Evolutionary conservation across 163 green algal species (phyloP), one percentile per base, ranked within the genome.

Genomic region (Botryococcus braunii): DNA sequence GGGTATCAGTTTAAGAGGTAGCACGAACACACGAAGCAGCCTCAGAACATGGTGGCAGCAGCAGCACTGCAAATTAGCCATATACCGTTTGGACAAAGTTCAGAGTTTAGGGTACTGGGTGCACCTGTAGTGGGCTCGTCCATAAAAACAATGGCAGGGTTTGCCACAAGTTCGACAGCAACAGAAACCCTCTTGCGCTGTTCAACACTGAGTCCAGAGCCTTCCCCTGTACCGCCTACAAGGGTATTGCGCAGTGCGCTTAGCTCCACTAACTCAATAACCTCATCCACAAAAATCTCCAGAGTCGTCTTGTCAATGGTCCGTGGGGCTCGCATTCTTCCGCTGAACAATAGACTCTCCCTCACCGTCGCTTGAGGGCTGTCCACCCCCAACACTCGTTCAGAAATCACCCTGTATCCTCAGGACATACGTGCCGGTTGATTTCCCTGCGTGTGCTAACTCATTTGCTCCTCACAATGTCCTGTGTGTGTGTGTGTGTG

Each of bases 161-260:
- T 79, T 32, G 77, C 74, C 1, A 89, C 81, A 17, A 91, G 74
- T 72, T 89, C 81, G 40, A 87, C 83, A 25, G 70, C 84, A 50
- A 93, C 89, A 23, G 84, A 83, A 21, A 92, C 75, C 7, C 86
- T 73, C 81, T 92, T 92, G 58, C 84, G 76, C 76, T 81, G 68
- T 70, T 89, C 81, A 35, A 80, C 69, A 27, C 61, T 75, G 32
- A 87, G 66, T 0, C 81, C 81, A 27, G 58, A 52, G 23, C 48
- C 73, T n/a, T n/a, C n/a, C 27, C 73, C 77, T 11, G 75, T 66
- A 23, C 74, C 36, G 5, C 80, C 80, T 27, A 87, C 69, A 57
- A 69, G 35, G 7, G 57, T 27, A 5, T 70, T 35, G 8, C 59
- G 56, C 41, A 83, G 55, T 0, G 47, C 56, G 0, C 37, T 36